Percentiles rank a stretch among this genome's conserved stretches.
Conservation (phyloP, 192 early-diverging fungal species). For the Entomortierella parvispora region DNA sequence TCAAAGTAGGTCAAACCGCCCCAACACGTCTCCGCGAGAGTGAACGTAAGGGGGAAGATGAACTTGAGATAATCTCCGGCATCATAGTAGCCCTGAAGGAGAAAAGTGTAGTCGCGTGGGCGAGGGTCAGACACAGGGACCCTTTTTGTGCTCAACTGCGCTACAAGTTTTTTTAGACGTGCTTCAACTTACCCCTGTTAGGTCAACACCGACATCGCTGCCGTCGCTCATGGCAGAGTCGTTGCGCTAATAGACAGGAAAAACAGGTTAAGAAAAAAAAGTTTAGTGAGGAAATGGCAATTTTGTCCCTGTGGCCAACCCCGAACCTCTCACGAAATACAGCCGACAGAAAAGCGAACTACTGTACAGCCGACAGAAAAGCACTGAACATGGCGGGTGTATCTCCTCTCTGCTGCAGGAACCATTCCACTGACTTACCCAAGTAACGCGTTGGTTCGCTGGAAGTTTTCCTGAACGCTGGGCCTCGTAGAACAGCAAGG, state of each 20-base stretch:
- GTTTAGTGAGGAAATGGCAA: neutral
- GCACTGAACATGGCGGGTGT: too few species aligned
- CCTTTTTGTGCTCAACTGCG: neutral
- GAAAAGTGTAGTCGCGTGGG: neutral
- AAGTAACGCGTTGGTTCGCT: constrained; percentile 59
- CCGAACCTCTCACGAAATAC: too few species aligned
- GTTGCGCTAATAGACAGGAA: constrained; percentile 31
- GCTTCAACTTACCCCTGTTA: constrained; percentile 48
- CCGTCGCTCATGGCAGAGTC: constrained; percentile 59
- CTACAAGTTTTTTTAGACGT: neutral
- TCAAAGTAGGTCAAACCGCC: constrained; percentile 66
- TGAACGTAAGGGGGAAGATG: constrained; percentile 65
- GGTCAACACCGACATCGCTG: constrained; percentile 48
- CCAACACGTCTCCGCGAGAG: constrained; percentile 60
- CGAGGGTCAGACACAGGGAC: neutral
- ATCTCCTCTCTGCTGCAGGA: too few species aligned
- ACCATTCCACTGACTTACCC: constrained; percentile 46
- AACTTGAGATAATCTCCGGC: constrained; percentile 71
- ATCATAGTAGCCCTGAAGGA: constrained; percentile 55
- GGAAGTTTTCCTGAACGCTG: constrained; percentile 62
- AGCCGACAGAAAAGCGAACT: too few species aligned
- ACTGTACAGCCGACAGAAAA: too few species aligned
- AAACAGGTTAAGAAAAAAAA: neutral
- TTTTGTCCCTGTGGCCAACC: neutral
- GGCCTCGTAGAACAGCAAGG: constrained; percentile 66